A percentile compares a stretch with the other conserved stretches of the same genome.
Evolutionary conservation across 176 grass and related monocot species (phyloP).

Genomic region (Oryza australiensis): DNA sequence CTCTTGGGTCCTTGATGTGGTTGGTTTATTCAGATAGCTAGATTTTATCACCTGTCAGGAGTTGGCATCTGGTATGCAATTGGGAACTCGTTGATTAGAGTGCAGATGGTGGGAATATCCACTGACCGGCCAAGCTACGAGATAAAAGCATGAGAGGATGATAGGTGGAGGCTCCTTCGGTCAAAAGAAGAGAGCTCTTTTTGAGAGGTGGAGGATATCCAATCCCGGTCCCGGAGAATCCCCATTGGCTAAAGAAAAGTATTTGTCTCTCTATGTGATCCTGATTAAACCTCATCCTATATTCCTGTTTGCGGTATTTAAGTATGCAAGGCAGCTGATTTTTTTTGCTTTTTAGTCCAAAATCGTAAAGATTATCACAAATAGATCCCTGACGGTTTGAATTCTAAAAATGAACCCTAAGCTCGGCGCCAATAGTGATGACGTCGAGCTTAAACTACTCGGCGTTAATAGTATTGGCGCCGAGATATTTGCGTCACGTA

Average conservation of each 20-base stretch:
- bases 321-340: too few species aligned
- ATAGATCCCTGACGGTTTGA: too few species aligned
- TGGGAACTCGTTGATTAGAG: slow-evolving; percentile 24
- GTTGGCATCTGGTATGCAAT: neutral
- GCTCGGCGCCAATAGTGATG: too few species aligned
- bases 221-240: slow-evolving; percentile 41
- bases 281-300: neutral
- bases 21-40: slow-evolving; percentile 18
- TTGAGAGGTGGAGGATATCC: slow-evolving; percentile 38
- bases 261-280: slow-evolving; percentile 28
- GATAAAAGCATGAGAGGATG: slow-evolving; percentile 42
- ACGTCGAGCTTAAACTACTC: too few species aligned
- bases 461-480: too few species aligned
- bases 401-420: too few species aligned
- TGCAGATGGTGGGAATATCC: slow-evolving; percentile 54
- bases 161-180: slow-evolving; percentile 32
- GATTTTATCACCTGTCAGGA: neutral
- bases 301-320: neutral
- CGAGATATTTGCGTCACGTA: too few species aligned
- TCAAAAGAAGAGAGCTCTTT: slow-evolving; percentile 37
- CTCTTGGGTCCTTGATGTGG: neutral
- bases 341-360: too few species aligned
- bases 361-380: too few species aligned
- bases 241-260: slow-evolving; percentile 49
- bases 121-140: slow-evolving; percentile 42